phyloP scores from a whole-genome alignment of 495 filamentous ascomycete species.

The Aspergillus olivimuriae region DNA sequence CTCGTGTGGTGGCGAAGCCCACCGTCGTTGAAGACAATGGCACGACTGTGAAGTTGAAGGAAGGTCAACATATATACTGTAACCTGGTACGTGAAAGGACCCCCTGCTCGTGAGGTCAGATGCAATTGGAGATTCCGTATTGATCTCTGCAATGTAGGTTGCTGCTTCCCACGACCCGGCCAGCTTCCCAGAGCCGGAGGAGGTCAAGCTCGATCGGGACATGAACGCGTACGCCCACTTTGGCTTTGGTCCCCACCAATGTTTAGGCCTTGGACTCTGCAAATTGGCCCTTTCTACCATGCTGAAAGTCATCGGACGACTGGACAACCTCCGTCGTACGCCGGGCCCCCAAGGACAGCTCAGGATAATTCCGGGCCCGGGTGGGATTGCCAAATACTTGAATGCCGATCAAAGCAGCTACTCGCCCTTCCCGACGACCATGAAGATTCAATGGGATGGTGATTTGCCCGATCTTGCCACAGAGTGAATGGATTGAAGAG shows the following conservation, averaged over 20 bases:
- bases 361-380: slow-evolving; percentile 54
- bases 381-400: slow-evolving; percentile 60
- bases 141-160: slow-evolving; percentile 20
- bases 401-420: slow-evolving; percentile 62
- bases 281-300: slow-evolving; percentile 57
- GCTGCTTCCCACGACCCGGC: slow-evolving; percentile 48
- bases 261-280: slow-evolving; percentile 50
- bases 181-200: slow-evolving; percentile 59
- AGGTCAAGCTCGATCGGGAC: slow-evolving; percentile 57
- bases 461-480: slow-evolving; percentile 19
- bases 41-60: slow-evolving; percentile 35
- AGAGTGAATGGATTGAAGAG: background rate
- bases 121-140: too few species aligned
- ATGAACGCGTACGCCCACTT: slow-evolving; percentile 61
- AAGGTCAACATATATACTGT: slow-evolving; percentile 42
- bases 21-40: slow-evolving; percentile 37
- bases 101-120: too few species aligned
- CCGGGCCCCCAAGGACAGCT: slow-evolving; percentile 60
- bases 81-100: slow-evolving; percentile 33
- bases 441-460: slow-evolving; percentile 47
- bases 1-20: slow-evolving; percentile 38
- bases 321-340: slow-evolving; percentile 54
- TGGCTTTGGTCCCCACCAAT: slow-evolving; percentile 51
- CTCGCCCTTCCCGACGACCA: slow-evolving; percentile 64
- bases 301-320: slow-evolving; percentile 45